phyloP scores from a whole-genome alignment of 768 basidiomycete genomes.

The Amanita rubescens region DNA sequence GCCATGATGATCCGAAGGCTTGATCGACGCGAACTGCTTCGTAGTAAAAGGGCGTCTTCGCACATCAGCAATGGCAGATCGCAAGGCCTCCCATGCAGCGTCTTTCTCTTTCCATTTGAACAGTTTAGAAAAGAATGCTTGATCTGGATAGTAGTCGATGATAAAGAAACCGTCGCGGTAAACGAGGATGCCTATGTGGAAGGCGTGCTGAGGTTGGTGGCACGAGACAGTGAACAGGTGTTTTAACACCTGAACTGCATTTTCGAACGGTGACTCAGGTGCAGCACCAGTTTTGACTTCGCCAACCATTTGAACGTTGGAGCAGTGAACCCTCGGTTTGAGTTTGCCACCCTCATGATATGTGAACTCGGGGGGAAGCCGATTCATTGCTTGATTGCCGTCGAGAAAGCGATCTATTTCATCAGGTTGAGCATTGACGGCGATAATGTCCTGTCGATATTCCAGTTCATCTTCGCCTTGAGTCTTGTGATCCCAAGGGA shows the following conservation, averaged over 20 bases:
- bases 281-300: neutral
- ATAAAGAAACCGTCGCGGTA: neutral
- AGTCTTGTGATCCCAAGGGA: neutral
- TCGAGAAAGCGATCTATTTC: neutral
- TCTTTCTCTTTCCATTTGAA: neutral
- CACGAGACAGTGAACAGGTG: neutral
- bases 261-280: neutral
- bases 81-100: neutral
- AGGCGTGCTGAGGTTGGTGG: too few relatives aligned
- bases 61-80: neutral
- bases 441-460: neutral
- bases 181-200: too few relatives aligned
- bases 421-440: neutral
- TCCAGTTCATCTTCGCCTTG: neutral
- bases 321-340: neutral
- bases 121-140: neutral
- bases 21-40: too few relatives aligned
- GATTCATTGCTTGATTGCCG: neutral
- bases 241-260: neutral
- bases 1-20: neutral
- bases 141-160: slow-evolving; percentile 1
- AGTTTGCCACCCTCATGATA: neutral
- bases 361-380: neutral
- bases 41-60: neutral
- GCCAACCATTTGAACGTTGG: too few relatives aligned